Conservation (phyloP, 1,284 basidiomycete species). For the Cystobasidium pallidum region DNA sequence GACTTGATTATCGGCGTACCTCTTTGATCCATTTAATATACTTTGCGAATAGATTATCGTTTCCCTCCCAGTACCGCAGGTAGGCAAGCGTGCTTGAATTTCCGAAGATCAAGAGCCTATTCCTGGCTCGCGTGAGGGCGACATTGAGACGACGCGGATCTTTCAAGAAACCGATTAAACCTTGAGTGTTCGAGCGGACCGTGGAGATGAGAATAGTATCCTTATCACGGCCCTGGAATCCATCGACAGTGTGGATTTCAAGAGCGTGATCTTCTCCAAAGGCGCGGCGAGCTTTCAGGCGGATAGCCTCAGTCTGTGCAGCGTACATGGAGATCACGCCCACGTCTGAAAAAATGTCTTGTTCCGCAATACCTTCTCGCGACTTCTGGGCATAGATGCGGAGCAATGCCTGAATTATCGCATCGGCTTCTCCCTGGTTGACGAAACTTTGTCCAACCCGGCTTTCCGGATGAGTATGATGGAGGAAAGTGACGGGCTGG, state of each 20-base stretch:
- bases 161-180: conserved; percentile 84
- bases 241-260: conserved; percentile 86
- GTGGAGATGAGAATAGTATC: conserved; percentile 88
- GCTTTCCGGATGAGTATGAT: conserved; percentile 71
- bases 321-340: conserved; percentile 86
- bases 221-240: conserved; percentile 92
- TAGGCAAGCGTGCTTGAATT: conserved; percentile 63
- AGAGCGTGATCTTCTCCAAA: conserved; percentile 61
- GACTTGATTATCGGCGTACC: too few relatives aligned
- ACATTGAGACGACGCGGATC: conserved; percentile 81
- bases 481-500: conserved; percentile 69
- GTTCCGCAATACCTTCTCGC: conserved; percentile 65
- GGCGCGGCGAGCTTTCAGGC: conserved; percentile 31
- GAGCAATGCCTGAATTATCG: conserved; percentile 60
- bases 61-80: conserved; percentile 2
- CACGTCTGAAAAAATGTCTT: conserved; percentile 75
- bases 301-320: conserved; percentile 73
- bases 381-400: background rate
- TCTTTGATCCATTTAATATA: conserved; percentile 23
- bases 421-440: conserved; percentile 73
- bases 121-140: conserved; percentile 71
- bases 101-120: conserved; percentile 68
- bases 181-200: conserved; percentile 73
- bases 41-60: conserved; percentile 8
- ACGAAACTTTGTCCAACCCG: conserved; percentile 69